Evolutionary conservation across 176 grass and related monocot species (phyloP), one percentile per base, ranked within the genome.

Genomic region (Zea mays): DNA sequence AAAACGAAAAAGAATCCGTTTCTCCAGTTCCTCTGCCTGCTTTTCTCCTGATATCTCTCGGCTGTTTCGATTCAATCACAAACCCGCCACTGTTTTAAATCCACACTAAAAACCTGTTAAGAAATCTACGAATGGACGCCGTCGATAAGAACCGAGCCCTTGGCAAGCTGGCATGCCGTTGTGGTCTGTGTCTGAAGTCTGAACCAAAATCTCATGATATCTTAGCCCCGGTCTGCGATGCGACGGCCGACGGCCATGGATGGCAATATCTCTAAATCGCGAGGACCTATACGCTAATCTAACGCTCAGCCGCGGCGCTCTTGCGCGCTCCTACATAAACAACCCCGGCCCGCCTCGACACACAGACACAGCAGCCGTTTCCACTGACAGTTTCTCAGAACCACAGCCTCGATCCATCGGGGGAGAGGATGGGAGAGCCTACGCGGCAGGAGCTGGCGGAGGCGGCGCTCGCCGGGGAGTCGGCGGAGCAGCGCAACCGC

Each of bases 381-480:
- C 2, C 9, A 51, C 40, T 54, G 15, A 52, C 34, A 33, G 59
- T 34, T 62, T 58, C 55, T 58, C 55, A 57, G 8, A 57, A 1
- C 54, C 54, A 10, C 55, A 58, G 55, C 55, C n/a, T 58, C 55
- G 55, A 27, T 27, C 27, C 27, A 27, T 27, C 27, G 27, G 27
- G 27, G 27, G 27, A 27, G 27, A 27, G 27, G 57, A 58, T 41
- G 42, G 43, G 19, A 73, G 73, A 87, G 91, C 91, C 87, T 81
- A 73, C 64, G 77, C 65, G n/a, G 19, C 77, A 85, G 93, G 88
- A 97, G 66, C 90, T 93, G 65, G 56, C 56, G 56, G 10, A 4
- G 42, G 67, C 67, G 44, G 67, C 20, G 44, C 13, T 48, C 43
- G 44, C 44, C 9, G 66, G 5, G 5, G 43, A 70, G 67, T 70